These are phyloP conservation scores for Xylariaceae sp. DNA, from an alignment of 2,329 filamentous ascomycete species.

Conservation along the genomic window DNA sequence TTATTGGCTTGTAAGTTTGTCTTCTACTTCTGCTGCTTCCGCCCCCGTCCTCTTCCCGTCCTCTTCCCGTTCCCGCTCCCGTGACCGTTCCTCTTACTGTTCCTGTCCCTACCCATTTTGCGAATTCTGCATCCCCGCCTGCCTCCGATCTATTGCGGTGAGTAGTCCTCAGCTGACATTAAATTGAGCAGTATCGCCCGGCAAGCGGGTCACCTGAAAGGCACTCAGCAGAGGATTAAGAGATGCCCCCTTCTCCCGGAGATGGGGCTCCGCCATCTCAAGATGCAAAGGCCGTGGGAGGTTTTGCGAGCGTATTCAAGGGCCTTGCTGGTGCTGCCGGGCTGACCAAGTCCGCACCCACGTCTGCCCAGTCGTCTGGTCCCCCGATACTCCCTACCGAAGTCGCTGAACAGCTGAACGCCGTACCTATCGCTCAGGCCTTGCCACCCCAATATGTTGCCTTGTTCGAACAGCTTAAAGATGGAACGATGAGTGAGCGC, in stretches of 20 bases:
- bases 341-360: conserved; percentile 48
- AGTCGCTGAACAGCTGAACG: conserved; percentile 44
- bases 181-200: conserved; percentile 41
- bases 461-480: conserved; percentile 51
- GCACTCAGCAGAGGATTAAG: conserved; percentile 35
- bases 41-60: neutral
- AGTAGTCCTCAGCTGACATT: conserved; percentile 37
- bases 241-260: conserved; percentile 58
- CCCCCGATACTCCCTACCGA: conserved; percentile 34
- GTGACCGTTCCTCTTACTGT: neutral
- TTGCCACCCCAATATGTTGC: conserved; percentile 51
- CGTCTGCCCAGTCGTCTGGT: conserved; percentile 40
- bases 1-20: conserved; percentile 18
- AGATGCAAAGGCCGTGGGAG: conserved; percentile 52
- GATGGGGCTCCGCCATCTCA: conserved; percentile 50
- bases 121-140: neutral
- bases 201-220: conserved; percentile 40
- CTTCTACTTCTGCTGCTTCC: neutral
- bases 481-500: conserved; percentile 49
- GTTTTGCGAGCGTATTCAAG: conserved; percentile 61
- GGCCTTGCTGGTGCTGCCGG: conserved; percentile 53
- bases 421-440: conserved; percentile 39
- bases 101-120: neutral
- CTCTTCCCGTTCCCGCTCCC: neutral
- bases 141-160: neutral